These are phyloP conservation scores for Nepenthes gracilis DNA, from an alignment of 148 eudicot species.

Conservation along the genomic window DNA sequence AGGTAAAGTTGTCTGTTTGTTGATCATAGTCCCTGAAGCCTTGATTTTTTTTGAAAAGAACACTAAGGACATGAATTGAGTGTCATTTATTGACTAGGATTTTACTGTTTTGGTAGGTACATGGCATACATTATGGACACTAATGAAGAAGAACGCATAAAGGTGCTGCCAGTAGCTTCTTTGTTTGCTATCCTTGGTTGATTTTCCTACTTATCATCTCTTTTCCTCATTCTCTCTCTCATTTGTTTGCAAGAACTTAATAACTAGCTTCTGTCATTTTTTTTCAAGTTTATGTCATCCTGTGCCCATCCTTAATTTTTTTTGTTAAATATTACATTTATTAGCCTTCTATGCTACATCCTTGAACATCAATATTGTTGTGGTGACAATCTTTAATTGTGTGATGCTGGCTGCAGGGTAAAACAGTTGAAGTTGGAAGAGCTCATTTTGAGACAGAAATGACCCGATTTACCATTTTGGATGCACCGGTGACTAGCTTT, in stretches of 20 bases:
- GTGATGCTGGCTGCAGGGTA: conserved; percentile 27
- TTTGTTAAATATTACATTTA: background rate
- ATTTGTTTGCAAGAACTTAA: too few relatives aligned
- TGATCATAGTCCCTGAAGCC: background rate
- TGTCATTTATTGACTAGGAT: background rate
- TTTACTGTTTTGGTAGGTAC: conserved; percentile 39
- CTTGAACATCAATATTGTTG: too few relatives aligned
- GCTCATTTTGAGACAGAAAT: conserved; percentile 59
- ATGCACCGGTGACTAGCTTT: conserved; percentile 44
- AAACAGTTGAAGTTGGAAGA: conserved; percentile 62
- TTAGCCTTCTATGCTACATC: background rate
- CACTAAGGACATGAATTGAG: too few relatives aligned
- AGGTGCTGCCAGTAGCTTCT: conserved; percentile 33
- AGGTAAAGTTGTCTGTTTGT: too few relatives aligned
- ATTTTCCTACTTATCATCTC: too few relatives aligned
- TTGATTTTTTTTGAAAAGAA: too few relatives aligned
- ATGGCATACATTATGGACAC: conserved; percentile 99
- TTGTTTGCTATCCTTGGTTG: background rate
- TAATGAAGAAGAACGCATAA: conserved; percentile 88
- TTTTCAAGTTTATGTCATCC: background rate
- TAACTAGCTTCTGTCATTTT: background rate
- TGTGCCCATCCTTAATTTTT: too few relatives aligned
- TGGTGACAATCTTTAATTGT: too few relatives aligned
- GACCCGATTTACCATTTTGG: conserved; percentile 55
- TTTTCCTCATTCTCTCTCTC: background rate